Evolutionary conservation across 805 yeast genomes (phyloP).

Genomic region (Ogataea pilisensis): DNA sequence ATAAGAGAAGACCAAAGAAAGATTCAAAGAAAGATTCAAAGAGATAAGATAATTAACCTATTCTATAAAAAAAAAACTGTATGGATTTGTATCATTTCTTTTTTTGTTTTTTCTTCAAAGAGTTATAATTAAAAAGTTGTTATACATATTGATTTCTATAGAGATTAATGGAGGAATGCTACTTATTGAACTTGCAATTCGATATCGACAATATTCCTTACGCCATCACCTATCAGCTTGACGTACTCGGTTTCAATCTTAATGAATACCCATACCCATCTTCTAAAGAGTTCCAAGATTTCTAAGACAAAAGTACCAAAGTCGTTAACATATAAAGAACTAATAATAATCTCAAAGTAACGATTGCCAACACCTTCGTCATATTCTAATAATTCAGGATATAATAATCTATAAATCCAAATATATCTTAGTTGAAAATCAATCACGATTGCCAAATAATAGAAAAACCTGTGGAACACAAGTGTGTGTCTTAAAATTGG

Average conservation of each 20-base stretch:
- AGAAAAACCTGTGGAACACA: constrained; percentile 35
- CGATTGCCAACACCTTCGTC: constrained; percentile 10
- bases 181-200: constrained; percentile 18
- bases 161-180: no score
- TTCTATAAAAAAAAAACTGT: no score
- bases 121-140: no score
- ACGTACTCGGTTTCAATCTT: constrained; percentile 75
- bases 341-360: constrained; percentile 14
- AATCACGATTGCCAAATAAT: constrained; percentile 50
- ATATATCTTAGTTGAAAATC: constrained; percentile 70
- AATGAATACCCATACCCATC: constrained; percentile 88
- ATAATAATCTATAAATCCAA: constrained; percentile 59
- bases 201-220: constrained; percentile 7
- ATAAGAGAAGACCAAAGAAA: constrained; percentile 26
- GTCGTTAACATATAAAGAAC: constrained; percentile 38
- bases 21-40: constrained; percentile 19
- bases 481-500: constrained; percentile 28
- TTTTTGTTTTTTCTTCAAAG: no score
- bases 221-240: constrained; percentile 16
- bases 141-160: no score
- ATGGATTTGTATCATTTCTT: no score
- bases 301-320: constrained; percentile 67
- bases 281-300: constrained; percentile 68
- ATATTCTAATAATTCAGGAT: constrained; percentile 15
- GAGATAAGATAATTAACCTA: no score